Base-by-base conservation (phyloP, 495 filamentous ascomycete genomes). In the Xanthoparmelia taractica region DNA sequence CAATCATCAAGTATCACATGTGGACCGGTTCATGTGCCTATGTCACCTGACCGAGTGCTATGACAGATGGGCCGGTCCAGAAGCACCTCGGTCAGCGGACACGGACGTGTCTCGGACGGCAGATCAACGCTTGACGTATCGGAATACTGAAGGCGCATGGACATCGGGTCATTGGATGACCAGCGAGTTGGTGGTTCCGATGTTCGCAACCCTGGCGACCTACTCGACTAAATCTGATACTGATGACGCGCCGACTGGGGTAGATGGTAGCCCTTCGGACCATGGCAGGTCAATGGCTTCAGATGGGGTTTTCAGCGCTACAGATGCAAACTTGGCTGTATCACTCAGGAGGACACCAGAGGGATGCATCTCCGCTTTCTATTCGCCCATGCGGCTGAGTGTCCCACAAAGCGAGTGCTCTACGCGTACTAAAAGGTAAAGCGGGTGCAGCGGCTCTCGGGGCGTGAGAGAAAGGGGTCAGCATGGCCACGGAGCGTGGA, bases 251-350 rank as follows among this genome's bases (percentile, higher is more conserved):
- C 63, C 61, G 58, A 45, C 70, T 45, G 43, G 73, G 52, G 34
- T 73, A 61, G 76, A 79, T 43, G 72, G 72, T 27, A 66, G 31
- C 78, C 78, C 6, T 72, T 86, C 2, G 86, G 85, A 0, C 82
- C 83, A 0, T 88, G 81, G 82, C 69, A 1, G 86, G 85, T 0
- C 82, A 82, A 0, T 88, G 81, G 82, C 69, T 70, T 34, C 76
- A 91, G 68, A 78, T 77, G 43, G 88, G 88, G 13, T 89, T 88
- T 77, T 89, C 91, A 67, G 90, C 87, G 87, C 87, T 0, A 90
- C 87, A 1, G 88, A 91, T 74, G 81, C 85, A 2, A 76, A 89
- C 60, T 83, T 89, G 76, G 76, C 85, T 23, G 76, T 91, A 17
- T 73, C 89, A n/a, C 80, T 92, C 4, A 88, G 88, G n/a, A 82